phyloP scores from a whole-genome alignment of 306 rosid species.

The barrel medic (Medicago truncatula) region MtrunA17r5.0-ANR NC_053044.1:2985501-2986000 shows the following conservation, averaged over 20 bases:
- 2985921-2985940: too few species aligned
- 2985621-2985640: conserved; percentile 39
- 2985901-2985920: too few species aligned
- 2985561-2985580: conserved; percentile 49
- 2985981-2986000: background rate
- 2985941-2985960: too few species aligned
- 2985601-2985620: conserved; percentile 44
- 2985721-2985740: too few species aligned
- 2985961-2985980: background rate
- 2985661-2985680: conserved; percentile 3
- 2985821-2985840: too few species aligned
- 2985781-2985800: too few species aligned
- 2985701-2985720: background rate
- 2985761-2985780: too few species aligned
- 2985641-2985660: conserved; percentile 46
- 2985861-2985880: too few species aligned
- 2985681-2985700: background rate
- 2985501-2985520: conserved; percentile 60
- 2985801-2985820: too few species aligned
- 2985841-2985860: too few species aligned
- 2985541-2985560: conserved; percentile 40
- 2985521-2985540: conserved; percentile 27
- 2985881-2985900: too few species aligned
- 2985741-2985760: background rate
- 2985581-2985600: conserved; percentile 50